Conservation (phyloP, 148 eudicot genomes). For the Spergularia bocconei region DNA sequence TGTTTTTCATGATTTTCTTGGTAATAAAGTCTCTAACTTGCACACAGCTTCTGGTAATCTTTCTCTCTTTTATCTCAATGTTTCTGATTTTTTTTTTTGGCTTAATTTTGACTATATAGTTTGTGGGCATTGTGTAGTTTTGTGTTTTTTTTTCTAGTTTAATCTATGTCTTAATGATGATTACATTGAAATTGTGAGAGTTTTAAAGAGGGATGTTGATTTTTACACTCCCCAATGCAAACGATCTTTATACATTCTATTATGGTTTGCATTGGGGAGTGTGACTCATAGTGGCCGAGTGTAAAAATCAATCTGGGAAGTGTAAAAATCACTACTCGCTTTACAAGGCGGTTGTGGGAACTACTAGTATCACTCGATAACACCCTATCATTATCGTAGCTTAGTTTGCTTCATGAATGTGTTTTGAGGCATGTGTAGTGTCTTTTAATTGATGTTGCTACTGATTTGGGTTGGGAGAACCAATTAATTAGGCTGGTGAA, state of each 20-base stretch:
- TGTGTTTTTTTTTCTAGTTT: background rate
- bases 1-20: slow-evolving; percentile 58
- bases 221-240: too few relatives aligned
- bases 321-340: too few relatives aligned
- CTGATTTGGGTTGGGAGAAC: background rate
- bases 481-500: background rate
- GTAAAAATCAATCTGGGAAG: too few relatives aligned
- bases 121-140: background rate
- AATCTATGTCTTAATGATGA: background rate
- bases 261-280: too few relatives aligned
- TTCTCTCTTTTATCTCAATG: background rate
- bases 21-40: slow-evolving; percentile 17
- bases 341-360: too few relatives aligned
- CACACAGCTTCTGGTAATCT: slow-evolving; percentile 46
- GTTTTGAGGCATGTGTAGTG: background rate
- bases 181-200: background rate
- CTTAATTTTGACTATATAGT: background rate
- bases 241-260: too few relatives aligned
- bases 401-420: slow-evolving; percentile 5
- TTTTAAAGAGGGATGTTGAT: too few relatives aligned
- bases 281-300: too few relatives aligned
- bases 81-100: slow-evolving; percentile 5
- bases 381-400: too few relatives aligned
- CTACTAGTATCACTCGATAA: too few relatives aligned
- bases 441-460: background rate